phyloP scores from a whole-genome alignment of 2,329 filamentous ascomycete genomes.

The Tolypocladium sp. region DNA sequence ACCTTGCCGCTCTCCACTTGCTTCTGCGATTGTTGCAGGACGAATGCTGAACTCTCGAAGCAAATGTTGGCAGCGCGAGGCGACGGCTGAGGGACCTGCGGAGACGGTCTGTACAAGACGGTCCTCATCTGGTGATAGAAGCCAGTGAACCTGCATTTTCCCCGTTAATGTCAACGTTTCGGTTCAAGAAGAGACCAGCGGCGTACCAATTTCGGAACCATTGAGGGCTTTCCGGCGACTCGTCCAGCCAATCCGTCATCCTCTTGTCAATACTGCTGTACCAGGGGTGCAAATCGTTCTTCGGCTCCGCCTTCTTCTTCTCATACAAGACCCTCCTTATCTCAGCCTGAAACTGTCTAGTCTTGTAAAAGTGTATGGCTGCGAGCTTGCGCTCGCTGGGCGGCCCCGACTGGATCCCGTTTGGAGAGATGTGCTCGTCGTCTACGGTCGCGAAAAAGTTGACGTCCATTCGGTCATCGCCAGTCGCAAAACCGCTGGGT shows the following conservation, averaged over 20 bases:
- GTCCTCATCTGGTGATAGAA: conserved; percentile 83
- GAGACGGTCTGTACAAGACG: conserved; percentile 81
- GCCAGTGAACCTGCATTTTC: conserved; percentile 43
- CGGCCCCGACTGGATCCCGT: conserved; percentile 64
- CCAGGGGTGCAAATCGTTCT: conserved; percentile 77
- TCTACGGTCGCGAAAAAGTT: conserved; percentile 74
- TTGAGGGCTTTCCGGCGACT: conserved; percentile 58
- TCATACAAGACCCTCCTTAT: conserved; percentile 82
- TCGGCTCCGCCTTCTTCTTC: conserved; percentile 67
- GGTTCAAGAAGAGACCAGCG: neutral
- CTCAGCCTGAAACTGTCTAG: conserved; percentile 80
- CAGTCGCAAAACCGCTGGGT: conserved; percentile 75
- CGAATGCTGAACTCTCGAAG: conserved; percentile 72
- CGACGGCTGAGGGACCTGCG: conserved; percentile 82
- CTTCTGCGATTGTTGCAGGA: conserved; percentile 71
- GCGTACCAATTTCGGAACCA: conserved; percentile 78
- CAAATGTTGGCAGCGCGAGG: conserved; percentile 69
- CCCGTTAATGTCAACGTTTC: neutral
- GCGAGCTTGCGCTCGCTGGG: conserved; percentile 77
- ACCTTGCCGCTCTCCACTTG: conserved; percentile 69
- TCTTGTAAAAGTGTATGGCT: conserved; percentile 87
- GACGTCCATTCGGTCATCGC: conserved; percentile 75
- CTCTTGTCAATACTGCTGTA: conserved; percentile 72
- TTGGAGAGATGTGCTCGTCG: conserved; percentile 71
- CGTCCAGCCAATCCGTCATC: conserved; percentile 69